Conservation (phyloP, 2,329 filamentous ascomycete genomes). For the Hypocreales sp. region DNA sequence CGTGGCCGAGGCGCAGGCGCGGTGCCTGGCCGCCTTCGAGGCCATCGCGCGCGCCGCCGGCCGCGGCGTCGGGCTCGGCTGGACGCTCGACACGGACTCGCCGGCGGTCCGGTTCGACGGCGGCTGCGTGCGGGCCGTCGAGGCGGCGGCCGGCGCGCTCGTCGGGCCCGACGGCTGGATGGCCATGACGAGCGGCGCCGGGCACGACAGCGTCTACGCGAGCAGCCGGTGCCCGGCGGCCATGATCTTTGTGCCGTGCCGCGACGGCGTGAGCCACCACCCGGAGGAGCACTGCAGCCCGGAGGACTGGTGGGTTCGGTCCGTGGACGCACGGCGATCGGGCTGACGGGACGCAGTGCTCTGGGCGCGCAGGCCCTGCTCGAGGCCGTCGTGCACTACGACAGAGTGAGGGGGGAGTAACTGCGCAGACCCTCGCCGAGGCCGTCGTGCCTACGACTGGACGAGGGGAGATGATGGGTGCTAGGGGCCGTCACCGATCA, state of each 20-base stretch:
- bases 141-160: slow-evolving; percentile 36
- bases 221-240: slow-evolving; percentile 16
- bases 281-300: slow-evolving; percentile 19
- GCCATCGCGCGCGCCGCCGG: slow-evolving; percentile 11
- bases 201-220: slow-evolving; percentile 21
- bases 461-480: no score
- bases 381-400: slow-evolving; percentile 9
- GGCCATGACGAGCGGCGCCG: slow-evolving; percentile 20
- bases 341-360: slow-evolving; percentile 5
- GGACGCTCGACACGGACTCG: slow-evolving; percentile 43
- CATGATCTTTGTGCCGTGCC: slow-evolving; percentile 23
- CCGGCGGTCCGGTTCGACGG: slow-evolving; percentile 47
- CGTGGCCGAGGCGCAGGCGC: slow-evolving; percentile 27
- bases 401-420: no score
- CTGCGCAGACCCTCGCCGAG: no score
- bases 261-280: slow-evolving; percentile 20
- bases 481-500: no score
- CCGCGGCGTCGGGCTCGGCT: slow-evolving; percentile 30
- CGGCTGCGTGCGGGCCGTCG: slow-evolving; percentile 50
- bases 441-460: no score
- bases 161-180: slow-evolving; percentile 27
- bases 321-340: not conserved
- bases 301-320: slow-evolving; percentile 14
- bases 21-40: slow-evolving; percentile 9
- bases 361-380: slow-evolving; percentile 13